Evolutionary conservation across 2,329 filamentous ascomycete genomes (phyloP).

Genomic region (Colletotrichum chrysophilum): DNA sequence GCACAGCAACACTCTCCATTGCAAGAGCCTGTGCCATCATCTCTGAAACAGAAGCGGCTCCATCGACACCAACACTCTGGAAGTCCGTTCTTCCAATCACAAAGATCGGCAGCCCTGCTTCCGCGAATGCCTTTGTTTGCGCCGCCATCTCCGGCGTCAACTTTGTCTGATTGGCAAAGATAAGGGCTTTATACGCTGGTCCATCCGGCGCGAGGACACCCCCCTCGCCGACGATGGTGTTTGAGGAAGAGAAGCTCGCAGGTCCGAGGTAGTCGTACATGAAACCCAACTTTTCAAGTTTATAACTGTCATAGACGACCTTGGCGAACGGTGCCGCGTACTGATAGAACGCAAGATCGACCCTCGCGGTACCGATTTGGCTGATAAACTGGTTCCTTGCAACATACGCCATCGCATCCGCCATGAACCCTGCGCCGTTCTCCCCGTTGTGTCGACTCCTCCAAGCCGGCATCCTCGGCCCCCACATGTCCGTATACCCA

Average conservation of each 20-base stretch:
- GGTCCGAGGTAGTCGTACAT: conserved; percentile 27
- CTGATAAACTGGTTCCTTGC: conserved; percentile 22
- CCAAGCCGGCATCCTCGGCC: conserved; percentile 24
- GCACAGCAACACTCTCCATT: background rate
- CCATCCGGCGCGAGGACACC: conserved; percentile 26
- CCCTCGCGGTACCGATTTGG: conserved; percentile 22
- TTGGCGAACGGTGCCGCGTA: conserved; percentile 19
- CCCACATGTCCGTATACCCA: conserved; percentile 27
- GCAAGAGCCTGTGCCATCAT: background rate
- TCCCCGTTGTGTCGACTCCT: background rate
- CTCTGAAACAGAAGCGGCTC: background rate
- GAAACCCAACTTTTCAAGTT: conserved; percentile 4
- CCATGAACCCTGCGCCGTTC: background rate
- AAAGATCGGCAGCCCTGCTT: conserved; percentile 25
- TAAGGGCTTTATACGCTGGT: conserved; percentile 26
- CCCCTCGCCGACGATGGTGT: background rate
- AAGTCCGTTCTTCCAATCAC: conserved; percentile 15
- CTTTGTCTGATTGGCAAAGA: conserved; percentile 24
- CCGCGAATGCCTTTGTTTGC: conserved; percentile 22
- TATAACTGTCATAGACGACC: background rate
- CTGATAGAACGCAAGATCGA: conserved; percentile 19
- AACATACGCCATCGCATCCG: conserved; percentile 23
- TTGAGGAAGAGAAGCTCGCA: conserved; percentile 10
- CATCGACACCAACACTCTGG: background rate
- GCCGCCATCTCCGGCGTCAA: conserved; percentile 21